These are phyloP conservation scores for Pouteria glomerata DNA, from an alignment of 148 eudicot genomes.

Conservation along the genomic window DNA sequence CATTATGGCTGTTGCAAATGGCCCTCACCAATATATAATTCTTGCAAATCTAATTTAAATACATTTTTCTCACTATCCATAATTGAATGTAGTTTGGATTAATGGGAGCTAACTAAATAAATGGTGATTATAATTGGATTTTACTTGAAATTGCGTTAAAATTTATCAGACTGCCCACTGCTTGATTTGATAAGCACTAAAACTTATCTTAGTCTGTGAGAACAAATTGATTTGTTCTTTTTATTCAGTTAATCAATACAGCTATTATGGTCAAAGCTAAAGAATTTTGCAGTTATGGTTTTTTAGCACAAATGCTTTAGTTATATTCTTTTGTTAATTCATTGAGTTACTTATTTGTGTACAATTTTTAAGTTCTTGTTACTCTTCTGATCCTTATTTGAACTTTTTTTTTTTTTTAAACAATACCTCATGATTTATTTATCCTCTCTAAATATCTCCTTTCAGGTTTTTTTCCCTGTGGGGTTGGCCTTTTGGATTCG, in stretches of 20 bases:
- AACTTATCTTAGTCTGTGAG: background rate
- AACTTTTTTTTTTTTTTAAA: background rate
- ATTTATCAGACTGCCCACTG: background rate
- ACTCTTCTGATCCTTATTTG: background rate
- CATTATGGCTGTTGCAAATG: too few species aligned
- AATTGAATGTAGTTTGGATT: too few species aligned
- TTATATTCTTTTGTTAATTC: background rate
- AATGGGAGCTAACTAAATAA: too few species aligned
- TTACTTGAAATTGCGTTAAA: background rate
- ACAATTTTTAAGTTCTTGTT: background rate
- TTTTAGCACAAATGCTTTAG: background rate
- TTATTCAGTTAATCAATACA: background rate
- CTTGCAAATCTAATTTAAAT: background rate
- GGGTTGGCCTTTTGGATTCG: conserved; percentile 54
- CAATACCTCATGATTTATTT: background rate
- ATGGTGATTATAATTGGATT: too few species aligned
- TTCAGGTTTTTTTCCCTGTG: conserved; percentile 70
- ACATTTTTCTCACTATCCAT: background rate
- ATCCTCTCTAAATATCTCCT: conserved; percentile 1
- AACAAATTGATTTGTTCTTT: background rate
- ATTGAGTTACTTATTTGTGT: background rate
- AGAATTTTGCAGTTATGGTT: background rate
- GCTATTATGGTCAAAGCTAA: background rate
- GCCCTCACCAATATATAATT: background rate
- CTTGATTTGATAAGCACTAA: background rate